These are phyloP conservation scores for Calycina herbarum DNA, from an alignment of 2,329 filamentous ascomycete species.

Conservation along the genomic window DNA sequence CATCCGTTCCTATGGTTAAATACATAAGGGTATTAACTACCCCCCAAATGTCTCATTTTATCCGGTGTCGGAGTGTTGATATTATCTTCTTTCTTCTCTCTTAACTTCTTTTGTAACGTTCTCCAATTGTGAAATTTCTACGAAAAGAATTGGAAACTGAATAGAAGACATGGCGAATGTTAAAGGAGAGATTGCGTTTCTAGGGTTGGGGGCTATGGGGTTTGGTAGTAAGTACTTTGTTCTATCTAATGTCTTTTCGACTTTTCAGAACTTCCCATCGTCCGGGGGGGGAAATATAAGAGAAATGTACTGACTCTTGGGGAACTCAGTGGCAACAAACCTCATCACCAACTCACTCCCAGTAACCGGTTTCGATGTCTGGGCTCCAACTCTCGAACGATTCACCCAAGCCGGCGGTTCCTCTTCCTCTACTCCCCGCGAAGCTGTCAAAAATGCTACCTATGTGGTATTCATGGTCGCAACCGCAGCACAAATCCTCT, in stretches of 20 bases:
- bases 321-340: slow-evolving; percentile 60
- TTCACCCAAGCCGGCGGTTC: slow-evolving; percentile 64
- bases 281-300: neutral
- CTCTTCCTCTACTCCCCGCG: slow-evolving; percentile 58
- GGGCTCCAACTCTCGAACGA: slow-evolving; percentile 62
- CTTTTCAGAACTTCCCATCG: neutral
- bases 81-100: neutral
- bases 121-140: neutral
- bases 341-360: slow-evolving; percentile 65
- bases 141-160: neutral
- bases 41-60: neutral
- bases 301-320: neutral
- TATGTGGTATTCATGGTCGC: slow-evolving; percentile 76
- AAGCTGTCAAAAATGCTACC: slow-evolving; percentile 58
- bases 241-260: neutral
- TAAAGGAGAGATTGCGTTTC: slow-evolving; percentile 13
- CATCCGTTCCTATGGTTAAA: neutral
- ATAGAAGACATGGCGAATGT: neutral
- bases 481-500: slow-evolving; percentile 66
- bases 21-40: neutral
- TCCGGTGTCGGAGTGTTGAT: neutral
- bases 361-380: slow-evolving; percentile 73
- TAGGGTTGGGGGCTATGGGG: slow-evolving; percentile 14
- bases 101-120: neutral
- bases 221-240: slow-evolving; percentile 12